Evolutionary conservation across 176 grass and related monocot species (phyloP).

Genomic region (Elaeis guineensis): DNA sequence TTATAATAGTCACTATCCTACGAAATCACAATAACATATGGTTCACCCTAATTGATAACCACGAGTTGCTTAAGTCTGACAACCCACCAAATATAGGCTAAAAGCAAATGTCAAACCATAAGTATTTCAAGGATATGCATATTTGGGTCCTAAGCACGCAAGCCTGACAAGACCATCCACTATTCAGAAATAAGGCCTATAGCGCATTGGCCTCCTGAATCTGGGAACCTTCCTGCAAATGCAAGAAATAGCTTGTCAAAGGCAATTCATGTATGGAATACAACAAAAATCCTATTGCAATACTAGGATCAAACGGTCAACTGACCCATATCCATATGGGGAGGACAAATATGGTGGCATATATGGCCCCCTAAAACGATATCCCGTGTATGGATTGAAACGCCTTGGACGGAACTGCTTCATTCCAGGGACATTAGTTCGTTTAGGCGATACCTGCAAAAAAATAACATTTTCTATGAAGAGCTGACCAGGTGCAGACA

Average conservation of each 20-base stretch:
- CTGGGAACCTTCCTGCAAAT: slow-evolving; percentile 21
- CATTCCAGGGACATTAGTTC: slow-evolving; percentile 33
- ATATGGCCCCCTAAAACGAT: slow-evolving; percentile 16
- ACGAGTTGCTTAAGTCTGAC: no score
- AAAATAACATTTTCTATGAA: background rate
- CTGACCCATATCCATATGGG: slow-evolving; percentile 28
- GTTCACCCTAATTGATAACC: no score
- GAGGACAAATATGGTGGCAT: slow-evolving; percentile 12
- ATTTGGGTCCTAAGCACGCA: no score
- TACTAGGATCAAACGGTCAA: background rate
- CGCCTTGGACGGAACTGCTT: slow-evolving; percentile 29
- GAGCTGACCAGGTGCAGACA: no score
- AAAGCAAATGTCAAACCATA: no score
- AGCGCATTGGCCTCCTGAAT: slow-evolving; percentile 23
- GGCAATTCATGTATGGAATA: no score
- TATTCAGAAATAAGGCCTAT: slow-evolving; percentile 22
- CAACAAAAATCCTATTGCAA: background rate
- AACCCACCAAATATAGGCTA: no score
- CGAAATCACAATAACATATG: no score
- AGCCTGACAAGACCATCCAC: no score
- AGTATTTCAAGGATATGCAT: no score
- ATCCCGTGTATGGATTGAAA: slow-evolving; percentile 7
- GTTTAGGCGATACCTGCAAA: slow-evolving; percentile 27
- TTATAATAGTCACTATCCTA: no score
- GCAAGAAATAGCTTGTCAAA: no score